These are phyloP conservation scores for Trichophyton benhamiae DNA, from an alignment of 2,329 filamentous ascomycete species.

Conservation along the genomic window DNA sequence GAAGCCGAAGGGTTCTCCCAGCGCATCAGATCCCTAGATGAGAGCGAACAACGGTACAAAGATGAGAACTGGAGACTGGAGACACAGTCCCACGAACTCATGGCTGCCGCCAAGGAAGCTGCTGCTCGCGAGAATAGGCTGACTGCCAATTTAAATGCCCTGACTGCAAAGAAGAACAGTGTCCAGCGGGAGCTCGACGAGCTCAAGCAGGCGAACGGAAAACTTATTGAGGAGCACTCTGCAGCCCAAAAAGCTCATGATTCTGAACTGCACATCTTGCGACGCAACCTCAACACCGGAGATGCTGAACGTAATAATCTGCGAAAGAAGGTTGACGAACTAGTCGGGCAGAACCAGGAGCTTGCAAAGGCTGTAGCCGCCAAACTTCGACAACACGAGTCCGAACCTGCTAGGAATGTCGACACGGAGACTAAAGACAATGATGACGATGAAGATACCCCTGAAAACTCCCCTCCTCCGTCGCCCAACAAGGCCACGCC, in stretches of 20 bases:
- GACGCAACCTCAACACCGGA: constrained; percentile 63
- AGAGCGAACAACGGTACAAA: constrained; percentile 91
- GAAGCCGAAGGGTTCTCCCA: constrained; percentile 70
- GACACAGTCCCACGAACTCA: constrained; percentile 75
- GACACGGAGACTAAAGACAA: constrained; percentile 54
- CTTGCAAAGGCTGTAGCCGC: constrained; percentile 71
- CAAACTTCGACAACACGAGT: constrained; percentile 55
- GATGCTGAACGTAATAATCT: constrained; percentile 68
- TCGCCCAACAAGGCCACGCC: constrained; percentile 88
- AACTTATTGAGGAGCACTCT: constrained; percentile 67
- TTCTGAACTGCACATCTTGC: constrained; percentile 71
- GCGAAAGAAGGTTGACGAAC: constrained; percentile 75
- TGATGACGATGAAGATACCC: constrained; percentile 57
- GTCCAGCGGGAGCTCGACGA: constrained; percentile 85
- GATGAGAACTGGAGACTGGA: constrained; percentile 98
- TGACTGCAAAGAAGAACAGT: constrained; percentile 61
- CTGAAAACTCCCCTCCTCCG: constrained; percentile 78
- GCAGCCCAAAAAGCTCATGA: constrained; percentile 71
- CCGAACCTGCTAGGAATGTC: constrained; percentile 46
- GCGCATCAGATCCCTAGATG: constrained; percentile 69
- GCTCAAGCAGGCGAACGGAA: constrained; percentile 65
- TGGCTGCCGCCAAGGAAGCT: constrained; percentile 60
- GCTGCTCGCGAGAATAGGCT: constrained; percentile 74
- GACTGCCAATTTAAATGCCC: constrained; percentile 55
- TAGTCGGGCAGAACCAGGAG: constrained; percentile 81